Conservation (phyloP, 352 stramenopile genomes). For the Thalassiosira oceanica region DNA sequence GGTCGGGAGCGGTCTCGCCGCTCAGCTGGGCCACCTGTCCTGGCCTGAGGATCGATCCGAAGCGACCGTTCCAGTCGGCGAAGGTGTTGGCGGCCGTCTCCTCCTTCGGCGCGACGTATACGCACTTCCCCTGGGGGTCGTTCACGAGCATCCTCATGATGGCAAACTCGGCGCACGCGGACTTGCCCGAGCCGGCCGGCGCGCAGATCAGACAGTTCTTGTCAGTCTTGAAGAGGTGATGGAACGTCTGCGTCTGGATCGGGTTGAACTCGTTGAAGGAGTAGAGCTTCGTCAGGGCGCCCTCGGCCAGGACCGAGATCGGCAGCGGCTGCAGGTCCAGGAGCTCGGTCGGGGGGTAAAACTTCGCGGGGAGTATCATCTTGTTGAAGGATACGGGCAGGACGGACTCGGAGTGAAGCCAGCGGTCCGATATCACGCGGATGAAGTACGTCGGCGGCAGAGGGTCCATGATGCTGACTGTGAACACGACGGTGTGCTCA, state of each 20-base stretch:
- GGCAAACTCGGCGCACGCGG: slow-evolving; percentile 93
- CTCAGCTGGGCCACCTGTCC: slow-evolving; percentile 94
- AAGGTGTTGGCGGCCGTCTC: slow-evolving; percentile 93
- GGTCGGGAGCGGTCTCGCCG: slow-evolving; percentile 93
- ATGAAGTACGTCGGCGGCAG: slow-evolving; percentile 92
- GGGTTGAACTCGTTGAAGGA: slow-evolving; percentile 89
- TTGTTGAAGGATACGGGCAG: slow-evolving; percentile 83
- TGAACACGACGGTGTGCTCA: slow-evolving; percentile 89
- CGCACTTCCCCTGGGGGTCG: slow-evolving; percentile 83
- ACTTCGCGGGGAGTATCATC: slow-evolving; percentile 67
- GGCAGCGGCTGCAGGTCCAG: slow-evolving; percentile 94
- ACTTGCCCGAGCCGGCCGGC: slow-evolving; percentile 95
- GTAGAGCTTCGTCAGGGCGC: slow-evolving; percentile 88
- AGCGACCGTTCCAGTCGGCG: slow-evolving; percentile 93
- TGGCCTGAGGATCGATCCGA: slow-evolving; percentile 81
- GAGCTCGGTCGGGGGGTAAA: slow-evolving; percentile 83
- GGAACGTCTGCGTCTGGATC: slow-evolving; percentile 98
- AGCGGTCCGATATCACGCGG: slow-evolving; percentile 92
- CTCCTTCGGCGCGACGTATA: slow-evolving; percentile 98
- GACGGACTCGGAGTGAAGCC: slow-evolving; percentile 92
- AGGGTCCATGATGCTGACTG: slow-evolving; percentile 92
- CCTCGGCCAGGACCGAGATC: slow-evolving; percentile 88
- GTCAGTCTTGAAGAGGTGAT: slow-evolving; percentile 95
- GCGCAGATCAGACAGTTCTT: slow-evolving; percentile 95
- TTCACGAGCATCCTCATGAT: slow-evolving; percentile 89